Evolutionary conservation across 371 early-diverging fungal species (phyloP).

Genomic region (Batkoa obscura): DNA sequence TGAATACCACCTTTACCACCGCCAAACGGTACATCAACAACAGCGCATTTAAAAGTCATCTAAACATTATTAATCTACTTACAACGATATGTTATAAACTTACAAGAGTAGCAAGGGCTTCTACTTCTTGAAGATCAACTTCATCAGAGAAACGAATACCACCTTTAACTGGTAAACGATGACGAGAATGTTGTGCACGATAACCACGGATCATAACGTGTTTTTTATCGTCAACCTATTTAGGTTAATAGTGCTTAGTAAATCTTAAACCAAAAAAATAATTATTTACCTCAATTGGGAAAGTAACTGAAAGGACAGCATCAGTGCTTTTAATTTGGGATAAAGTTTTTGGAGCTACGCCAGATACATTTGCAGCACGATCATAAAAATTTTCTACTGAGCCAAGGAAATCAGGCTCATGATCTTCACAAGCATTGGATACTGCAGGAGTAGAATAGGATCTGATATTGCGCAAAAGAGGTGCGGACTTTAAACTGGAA

Average conservation of each 20-base stretch:
- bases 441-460: slow-evolving; percentile 1
- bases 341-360: slow-evolving; percentile 39
- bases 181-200: slow-evolving; percentile 79
- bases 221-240: slow-evolving; percentile 41
- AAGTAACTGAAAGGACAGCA: slow-evolving; percentile 56
- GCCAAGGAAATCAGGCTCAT: slow-evolving; percentile 58
- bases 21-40: slow-evolving; percentile 61
- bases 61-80: not conserved
- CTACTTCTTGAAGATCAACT: slow-evolving; percentile 50
- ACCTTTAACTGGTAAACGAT: slow-evolving; percentile 59
- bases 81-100: not conserved
- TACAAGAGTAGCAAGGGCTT: slow-evolving; percentile 41
- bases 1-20: slow-evolving; percentile 8
- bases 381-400: slow-evolving; percentile 66
- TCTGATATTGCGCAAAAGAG: no score
- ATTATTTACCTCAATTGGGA: slow-evolving; percentile 39
- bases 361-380: slow-evolving; percentile 47
- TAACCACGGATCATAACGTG: slow-evolving; percentile 60
- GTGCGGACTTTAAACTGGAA: no score
- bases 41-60: slow-evolving; percentile 87
- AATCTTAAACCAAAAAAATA: not conserved
- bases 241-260: not conserved
- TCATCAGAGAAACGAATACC: slow-evolving; percentile 8
- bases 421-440: slow-evolving; percentile 13
- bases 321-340: slow-evolving; percentile 63